These are phyloP conservation scores for Biancaea sappan DNA, from an alignment of 306 rosid species.

Conservation along the genomic window DNA sequence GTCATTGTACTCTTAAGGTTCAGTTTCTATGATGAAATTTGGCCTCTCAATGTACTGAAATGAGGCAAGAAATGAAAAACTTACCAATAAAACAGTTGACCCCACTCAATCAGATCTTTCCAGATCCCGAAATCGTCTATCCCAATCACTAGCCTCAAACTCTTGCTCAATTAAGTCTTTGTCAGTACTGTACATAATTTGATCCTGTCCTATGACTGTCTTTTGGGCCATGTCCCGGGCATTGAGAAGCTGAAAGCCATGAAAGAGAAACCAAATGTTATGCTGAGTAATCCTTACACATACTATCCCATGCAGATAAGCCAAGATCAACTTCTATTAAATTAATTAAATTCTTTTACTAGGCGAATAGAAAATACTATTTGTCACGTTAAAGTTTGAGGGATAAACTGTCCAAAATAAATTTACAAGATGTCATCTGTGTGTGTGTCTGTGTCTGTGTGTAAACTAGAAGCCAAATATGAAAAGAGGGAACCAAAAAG, in stretches of 20 bases:
- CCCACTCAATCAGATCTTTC: constrained; percentile 70
- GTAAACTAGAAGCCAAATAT: too few species aligned
- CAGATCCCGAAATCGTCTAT: constrained; percentile 74
- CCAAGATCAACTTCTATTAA: not conserved
- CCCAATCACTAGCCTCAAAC: constrained; percentile 83
- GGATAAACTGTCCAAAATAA: not conserved
- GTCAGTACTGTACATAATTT: constrained; percentile 92
- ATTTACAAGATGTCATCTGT: not conserved
- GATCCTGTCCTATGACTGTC: constrained; percentile 82
- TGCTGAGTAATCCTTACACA: not conserved
- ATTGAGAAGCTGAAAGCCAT: constrained; percentile 71
- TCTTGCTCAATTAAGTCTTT: constrained; percentile 91
- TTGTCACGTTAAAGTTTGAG: not conserved
- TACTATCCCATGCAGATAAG: not conserved
- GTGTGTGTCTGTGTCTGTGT: too few species aligned
- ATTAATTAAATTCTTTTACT: not conserved
- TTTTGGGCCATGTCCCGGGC: constrained; percentile 94
- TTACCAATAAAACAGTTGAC: constrained; percentile 29
- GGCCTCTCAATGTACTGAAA: not conserved
- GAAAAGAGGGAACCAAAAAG: constrained; percentile 6
- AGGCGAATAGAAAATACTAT: not conserved
- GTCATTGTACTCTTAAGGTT: not conserved
- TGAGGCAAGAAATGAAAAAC: not conserved
- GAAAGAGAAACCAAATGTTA: constrained; percentile 20
- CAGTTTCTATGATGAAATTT: not conserved